These are phyloP conservation scores for Colletotrichum simmondsii DNA, from an alignment of 2,329 filamentous ascomycete species.

Conservation along the genomic window DNA sequence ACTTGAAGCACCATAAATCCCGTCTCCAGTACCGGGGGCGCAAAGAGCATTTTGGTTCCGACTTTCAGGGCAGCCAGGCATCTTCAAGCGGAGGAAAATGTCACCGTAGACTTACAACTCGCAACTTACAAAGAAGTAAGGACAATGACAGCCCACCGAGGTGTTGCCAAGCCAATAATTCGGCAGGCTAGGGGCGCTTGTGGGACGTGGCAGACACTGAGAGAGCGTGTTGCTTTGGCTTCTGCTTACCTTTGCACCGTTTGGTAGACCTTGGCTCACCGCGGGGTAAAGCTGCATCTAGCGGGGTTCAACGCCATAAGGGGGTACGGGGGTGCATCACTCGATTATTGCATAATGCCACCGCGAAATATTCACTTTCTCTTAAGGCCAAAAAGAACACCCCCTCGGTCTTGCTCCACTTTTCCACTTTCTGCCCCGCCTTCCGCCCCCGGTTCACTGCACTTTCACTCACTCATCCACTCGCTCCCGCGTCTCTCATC, in stretches of 20 bases:
- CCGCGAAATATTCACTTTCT: conserved; percentile 9
- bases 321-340: background rate
- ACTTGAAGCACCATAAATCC: background rate
- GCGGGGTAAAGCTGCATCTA: background rate
- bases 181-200: conserved; percentile 24
- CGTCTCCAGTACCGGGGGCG: background rate
- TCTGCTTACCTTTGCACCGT: background rate
- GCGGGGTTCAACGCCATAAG: background rate
- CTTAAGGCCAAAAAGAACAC: background rate
- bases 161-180: conserved; percentile 31
- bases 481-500: background rate
- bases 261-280: conserved; percentile 2
- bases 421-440: background rate
- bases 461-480: conserved; percentile 4
- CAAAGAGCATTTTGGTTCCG: background rate
- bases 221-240: background rate
- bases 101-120: background rate
- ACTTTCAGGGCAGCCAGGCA: background rate
- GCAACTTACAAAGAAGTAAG: background rate
- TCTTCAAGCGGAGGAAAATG: background rate
- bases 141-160: background rate
- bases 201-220: conserved; percentile 31
- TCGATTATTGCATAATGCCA: background rate
- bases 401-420: conserved; percentile 1
- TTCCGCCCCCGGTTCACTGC: conserved; percentile 11